Conservation (phyloP, 1,284 basidiomycete genomes). For the Tremellales sp. region DNA sequence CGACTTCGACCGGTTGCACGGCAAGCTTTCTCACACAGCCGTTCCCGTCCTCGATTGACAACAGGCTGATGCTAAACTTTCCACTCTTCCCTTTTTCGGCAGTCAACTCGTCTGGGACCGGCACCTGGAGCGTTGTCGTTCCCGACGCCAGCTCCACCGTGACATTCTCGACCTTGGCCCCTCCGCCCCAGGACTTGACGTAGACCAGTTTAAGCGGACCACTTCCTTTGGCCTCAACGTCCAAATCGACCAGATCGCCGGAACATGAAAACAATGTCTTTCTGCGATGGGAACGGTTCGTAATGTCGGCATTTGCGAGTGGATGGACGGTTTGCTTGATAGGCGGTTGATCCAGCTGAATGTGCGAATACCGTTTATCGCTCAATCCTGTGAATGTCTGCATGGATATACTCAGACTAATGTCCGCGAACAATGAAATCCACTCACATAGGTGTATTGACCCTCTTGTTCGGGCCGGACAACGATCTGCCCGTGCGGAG, state of each 20-base stretch:
- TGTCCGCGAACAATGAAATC: not conserved
- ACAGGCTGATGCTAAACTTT: constrained; percentile 32
- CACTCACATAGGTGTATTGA: constrained; percentile 67
- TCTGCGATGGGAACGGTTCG: too few relatives aligned
- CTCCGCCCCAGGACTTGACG: constrained; percentile 62
- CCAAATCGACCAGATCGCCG: constrained; percentile 66
- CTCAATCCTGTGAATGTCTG: constrained; percentile 68
- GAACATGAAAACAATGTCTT: too few relatives aligned
- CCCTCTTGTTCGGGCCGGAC: constrained; percentile 79
- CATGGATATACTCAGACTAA: not conserved
- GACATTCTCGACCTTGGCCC: constrained; percentile 53
- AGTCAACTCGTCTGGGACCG: constrained; percentile 32
- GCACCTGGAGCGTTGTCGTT: constrained; percentile 27
- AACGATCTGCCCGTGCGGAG: constrained; percentile 75
- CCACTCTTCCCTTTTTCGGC: constrained; percentile 31
- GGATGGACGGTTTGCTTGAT: constrained; percentile 86
- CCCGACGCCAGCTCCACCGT: constrained; percentile 64
- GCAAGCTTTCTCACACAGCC: constrained; percentile 77
- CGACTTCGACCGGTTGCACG: constrained; percentile 76
- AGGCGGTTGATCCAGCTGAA: constrained; percentile 65
- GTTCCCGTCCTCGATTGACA: constrained; percentile 82
- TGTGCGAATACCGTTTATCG: constrained; percentile 75
- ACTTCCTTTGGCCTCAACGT: constrained; percentile 69
- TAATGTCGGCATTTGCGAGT: constrained; percentile 73
- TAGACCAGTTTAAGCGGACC: constrained; percentile 80